A percentile compares a stretch with the other conserved stretches of the same genome.
Evolutionary conservation across 2,329 filamentous ascomycete species (phyloP).

Genomic region (Neonectria hederae): DNA sequence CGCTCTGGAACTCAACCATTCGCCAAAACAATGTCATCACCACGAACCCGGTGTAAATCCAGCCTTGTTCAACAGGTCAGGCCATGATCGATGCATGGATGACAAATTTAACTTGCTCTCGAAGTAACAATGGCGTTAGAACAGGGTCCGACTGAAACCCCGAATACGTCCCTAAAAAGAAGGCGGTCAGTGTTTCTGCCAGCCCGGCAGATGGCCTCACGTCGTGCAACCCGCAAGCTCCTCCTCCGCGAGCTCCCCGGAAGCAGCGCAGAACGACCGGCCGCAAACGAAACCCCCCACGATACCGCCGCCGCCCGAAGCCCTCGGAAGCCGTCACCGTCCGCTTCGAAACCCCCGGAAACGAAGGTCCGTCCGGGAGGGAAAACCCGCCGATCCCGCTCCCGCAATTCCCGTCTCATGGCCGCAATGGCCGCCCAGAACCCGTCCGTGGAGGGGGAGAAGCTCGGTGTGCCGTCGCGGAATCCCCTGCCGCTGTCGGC

Average conservation of each 20-base stretch:
- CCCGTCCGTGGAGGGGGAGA: slow-evolving; percentile 48
- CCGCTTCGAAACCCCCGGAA: not conserved
- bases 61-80: not conserved
- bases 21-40: not conserved
- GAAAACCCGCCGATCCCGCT: slow-evolving; percentile 5
- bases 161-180: slow-evolving; percentile 7
- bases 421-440: slow-evolving; percentile 48
- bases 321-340: not conserved
- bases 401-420: slow-evolving; percentile 30
- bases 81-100: not conserved
- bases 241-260: slow-evolving; percentile 35
- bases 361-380: not conserved
- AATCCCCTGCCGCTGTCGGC: slow-evolving; percentile 87
- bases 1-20: not conserved
- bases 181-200: slow-evolving; percentile 39
- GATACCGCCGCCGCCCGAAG: slow-evolving; percentile 9
- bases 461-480: slow-evolving; percentile 64
- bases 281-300: not conserved
- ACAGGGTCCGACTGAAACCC: not conserved
- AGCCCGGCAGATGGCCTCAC: slow-evolving; percentile 35
- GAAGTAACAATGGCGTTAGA: not conserved
- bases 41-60: not conserved
- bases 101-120: not conserved
- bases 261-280: not conserved
- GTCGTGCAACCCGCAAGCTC: slow-evolving; percentile 37